Base-by-base conservation (phyloP, 2,329 filamentous ascomycete species). In the Sclerotiophoma versabilis region DNA sequence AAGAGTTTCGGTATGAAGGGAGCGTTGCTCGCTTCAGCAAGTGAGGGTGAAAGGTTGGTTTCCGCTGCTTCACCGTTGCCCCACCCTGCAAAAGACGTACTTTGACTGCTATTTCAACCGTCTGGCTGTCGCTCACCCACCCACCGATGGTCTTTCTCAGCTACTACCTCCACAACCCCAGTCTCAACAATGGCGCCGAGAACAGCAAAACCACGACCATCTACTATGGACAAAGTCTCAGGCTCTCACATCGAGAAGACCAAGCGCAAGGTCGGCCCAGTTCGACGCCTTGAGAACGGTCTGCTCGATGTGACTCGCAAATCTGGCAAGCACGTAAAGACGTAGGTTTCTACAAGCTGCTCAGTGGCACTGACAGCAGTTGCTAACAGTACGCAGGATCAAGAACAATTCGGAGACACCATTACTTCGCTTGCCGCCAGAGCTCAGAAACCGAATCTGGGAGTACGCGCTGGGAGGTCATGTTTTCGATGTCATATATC, bases 401-500 rank as follows among this genome's bases (percentile, higher is more conserved):
- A 46, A 23, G 14, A 10, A 3, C 1, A 46, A 52, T 23, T 46
- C 49, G 1, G 14, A 50, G 20, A 39, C 57, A 11, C 53, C 26
- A 23, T 33, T 59, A 1, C 53, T 59, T 23, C 45, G 33, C 4
- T 20, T 60, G 14, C 57, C 49, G 1, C 23, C 46, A 17, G 57
- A 60, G 33, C 4, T 57, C 19, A 34, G 57, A 4, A 49, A 41
- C 11, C 32, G 12, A 2, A 57, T 60, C 29, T 57, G 44, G 32
- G 30, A 49, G 33, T 47, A 32, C 36, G 42, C 43, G 2, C 26
- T 49, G 6, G 49, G 49, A 5, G 57, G 49, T 22, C 25, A 41
- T 0, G 27, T 36, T 9, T 34, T 46, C 23, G n/a, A 52, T 2
- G 15, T 52, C 14, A 11, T 27, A 4, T 26, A 14, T 12, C 3